These are phyloP conservation scores for Alternaria ethzedia DNA, from an alignment of 2,329 filamentous ascomycete genomes.

Conservation along the genomic window DNA sequence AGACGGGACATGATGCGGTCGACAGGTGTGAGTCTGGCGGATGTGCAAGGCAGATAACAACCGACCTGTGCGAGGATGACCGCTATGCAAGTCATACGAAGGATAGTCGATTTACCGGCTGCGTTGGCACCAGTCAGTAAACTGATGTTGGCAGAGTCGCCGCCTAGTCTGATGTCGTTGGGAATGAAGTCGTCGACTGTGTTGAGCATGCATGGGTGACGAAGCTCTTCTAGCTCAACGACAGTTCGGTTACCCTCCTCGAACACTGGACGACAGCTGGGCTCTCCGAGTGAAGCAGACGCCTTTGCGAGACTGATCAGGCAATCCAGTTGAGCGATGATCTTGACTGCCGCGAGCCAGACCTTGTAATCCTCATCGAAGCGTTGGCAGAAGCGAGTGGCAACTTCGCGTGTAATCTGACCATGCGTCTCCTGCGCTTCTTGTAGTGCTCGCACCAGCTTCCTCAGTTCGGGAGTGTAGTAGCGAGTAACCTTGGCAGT, in stretches of 20 bases:
- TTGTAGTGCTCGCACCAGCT: constrained; percentile 84
- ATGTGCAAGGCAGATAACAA: constrained; percentile 85
- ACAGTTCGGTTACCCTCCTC: constrained; percentile 83
- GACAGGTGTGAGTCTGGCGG: constrained; percentile 83
- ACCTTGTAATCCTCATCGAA: constrained; percentile 86
- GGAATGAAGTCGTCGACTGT: constrained; percentile 94
- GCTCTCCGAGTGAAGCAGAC: constrained; percentile 81
- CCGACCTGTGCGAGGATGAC: constrained; percentile 98
- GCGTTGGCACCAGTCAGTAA: constrained; percentile 95
- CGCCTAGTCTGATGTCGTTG: constrained; percentile 89
- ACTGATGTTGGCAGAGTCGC: constrained; percentile 80
- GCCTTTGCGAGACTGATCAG: constrained; percentile 91
- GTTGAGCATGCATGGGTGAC: constrained; percentile 92
- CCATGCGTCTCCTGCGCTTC: constrained; percentile 93
- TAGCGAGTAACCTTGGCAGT: constrained; percentile 90
- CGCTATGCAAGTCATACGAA: constrained; percentile 95
- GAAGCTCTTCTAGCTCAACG: constrained; percentile 89
- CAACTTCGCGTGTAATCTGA: constrained; percentile 87
- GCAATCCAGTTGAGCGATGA: constrained; percentile 92
- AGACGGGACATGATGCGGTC: constrained; percentile 99
- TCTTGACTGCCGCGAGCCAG: constrained; percentile 89
- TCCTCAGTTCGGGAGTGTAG: constrained; percentile 84
- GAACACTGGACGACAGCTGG: constrained; percentile 88
- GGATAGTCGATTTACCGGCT: constrained; percentile 93
- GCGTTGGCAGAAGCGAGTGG: constrained; percentile 79